Evolutionary conservation across 805 yeast species (phyloP).

Genomic region (Phaffomyces thermotolerans): DNA sequence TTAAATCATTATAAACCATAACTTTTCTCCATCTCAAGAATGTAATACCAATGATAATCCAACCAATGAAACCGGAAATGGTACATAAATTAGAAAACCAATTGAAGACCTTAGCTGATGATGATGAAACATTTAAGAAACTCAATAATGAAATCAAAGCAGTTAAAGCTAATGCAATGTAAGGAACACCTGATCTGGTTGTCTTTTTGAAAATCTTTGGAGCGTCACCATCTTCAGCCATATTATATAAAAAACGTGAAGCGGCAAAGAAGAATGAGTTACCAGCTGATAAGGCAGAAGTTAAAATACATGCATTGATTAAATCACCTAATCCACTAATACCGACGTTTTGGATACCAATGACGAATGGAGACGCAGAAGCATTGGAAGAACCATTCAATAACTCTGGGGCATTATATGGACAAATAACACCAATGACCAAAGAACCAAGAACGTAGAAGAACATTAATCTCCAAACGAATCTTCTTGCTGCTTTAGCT

Average conservation of each 20-base stretch:
- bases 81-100: constrained; percentile 76
- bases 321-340: constrained; percentile 66
- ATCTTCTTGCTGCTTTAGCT: constrained; percentile 51
- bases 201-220: constrained; percentile 60
- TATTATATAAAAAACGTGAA: constrained; percentile 64
- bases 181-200: constrained; percentile 67
- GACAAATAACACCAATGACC: constrained; percentile 60
- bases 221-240: constrained; percentile 72
- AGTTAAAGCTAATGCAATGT: constrained; percentile 37
- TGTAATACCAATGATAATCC: constrained; percentile 63
- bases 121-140: constrained; percentile 57
- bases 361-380: constrained; percentile 70
- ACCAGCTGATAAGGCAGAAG: constrained; percentile 77
- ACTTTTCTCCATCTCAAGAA: constrained; percentile 68
- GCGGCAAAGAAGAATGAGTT: constrained; percentile 76
- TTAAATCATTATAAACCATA: constrained; percentile 41
- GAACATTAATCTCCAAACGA: constrained; percentile 47
- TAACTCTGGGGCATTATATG: constrained; percentile 51
- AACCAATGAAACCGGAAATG: constrained; percentile 68
- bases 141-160: constrained; percentile 49
- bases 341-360: constrained; percentile 64
- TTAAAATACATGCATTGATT: constrained; percentile 68
- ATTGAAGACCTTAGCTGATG: constrained; percentile 51
- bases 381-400: constrained; percentile 51
- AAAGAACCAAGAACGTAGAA: constrained; percentile 62